Percentiles rank a stretch among this genome's conserved stretches.
Conservation (phyloP, 1,284 basidiomycete genomes). For the Ustilago tritici region DNA sequence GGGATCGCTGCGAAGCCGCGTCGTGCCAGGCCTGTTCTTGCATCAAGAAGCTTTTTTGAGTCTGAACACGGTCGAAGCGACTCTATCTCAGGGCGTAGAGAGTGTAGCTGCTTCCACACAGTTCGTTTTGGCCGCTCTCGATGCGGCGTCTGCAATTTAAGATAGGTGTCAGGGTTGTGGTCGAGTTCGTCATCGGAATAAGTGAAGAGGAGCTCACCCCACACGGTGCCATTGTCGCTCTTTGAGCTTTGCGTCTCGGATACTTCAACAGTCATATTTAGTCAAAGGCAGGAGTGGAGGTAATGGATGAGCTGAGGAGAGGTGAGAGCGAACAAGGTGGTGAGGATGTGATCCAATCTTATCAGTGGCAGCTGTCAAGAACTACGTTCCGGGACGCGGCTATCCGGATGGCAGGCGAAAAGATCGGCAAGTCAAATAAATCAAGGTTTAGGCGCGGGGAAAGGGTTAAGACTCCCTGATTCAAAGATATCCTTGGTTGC, state of each 20-base stretch:
- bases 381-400: conserved; percentile 1
- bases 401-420: conserved; percentile 11
- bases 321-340: not conserved
- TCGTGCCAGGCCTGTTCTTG: conserved; percentile 8
- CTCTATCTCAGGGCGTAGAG: conserved; percentile 21
- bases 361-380: conserved; percentile 6
- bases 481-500: not conserved
- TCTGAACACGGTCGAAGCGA: conserved; percentile 8
- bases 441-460: not conserved
- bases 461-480: not conserved
- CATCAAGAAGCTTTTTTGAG: conserved; percentile 5
- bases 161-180: conserved; percentile 27
- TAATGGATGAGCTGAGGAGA: not conserved
- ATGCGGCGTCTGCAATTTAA: conserved; percentile 20
- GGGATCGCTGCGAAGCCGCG: conserved; percentile 31
- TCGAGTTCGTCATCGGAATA: conserved; percentile 25
- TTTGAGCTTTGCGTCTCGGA: not conserved
- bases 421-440: conserved; percentile 2
- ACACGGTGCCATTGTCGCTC: not conserved
- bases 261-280: conserved; percentile 13
- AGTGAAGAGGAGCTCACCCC: conserved; percentile 36
- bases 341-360: not conserved
- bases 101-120: conserved; percentile 31
- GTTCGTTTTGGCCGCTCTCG: conserved; percentile 27
- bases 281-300: not conserved